These are phyloP conservation scores for Lactuca sativa DNA, from an alignment of 129 eudicot species.

Conservation along the genomic window DNA sequence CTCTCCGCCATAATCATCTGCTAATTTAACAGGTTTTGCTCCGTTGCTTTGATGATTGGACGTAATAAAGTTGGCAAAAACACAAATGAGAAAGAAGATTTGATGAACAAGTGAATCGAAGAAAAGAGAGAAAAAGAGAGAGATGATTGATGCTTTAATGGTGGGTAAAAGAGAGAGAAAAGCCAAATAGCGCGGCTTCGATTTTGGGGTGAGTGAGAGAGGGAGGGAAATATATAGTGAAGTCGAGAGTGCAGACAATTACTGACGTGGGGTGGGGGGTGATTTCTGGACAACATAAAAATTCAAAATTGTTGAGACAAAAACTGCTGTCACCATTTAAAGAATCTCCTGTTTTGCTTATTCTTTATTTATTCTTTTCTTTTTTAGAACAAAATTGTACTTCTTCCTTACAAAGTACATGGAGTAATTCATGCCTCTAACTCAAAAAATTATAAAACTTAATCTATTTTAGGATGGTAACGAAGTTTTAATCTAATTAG, in stretches of 20 bases:
- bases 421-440: no score
- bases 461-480: no score
- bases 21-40: neutral
- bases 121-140: conserved; percentile 5
- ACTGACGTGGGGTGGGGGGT: conserved; percentile 25
- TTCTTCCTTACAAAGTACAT: no score
- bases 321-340: conserved; percentile 31
- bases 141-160: conserved; percentile 20
- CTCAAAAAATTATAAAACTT: no score
- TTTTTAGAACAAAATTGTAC: no score
- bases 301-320: conserved; percentile 24
- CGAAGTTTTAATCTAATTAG: no score
- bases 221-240: conserved; percentile 4
- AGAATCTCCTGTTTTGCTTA: conserved; percentile 23
- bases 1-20: conserved; percentile 30
- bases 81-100: conserved; percentile 12
- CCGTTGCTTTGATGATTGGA: neutral
- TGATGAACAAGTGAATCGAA: conserved; percentile 2
- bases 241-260: neutral
- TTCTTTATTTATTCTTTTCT: neutral
- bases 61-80: neutral
- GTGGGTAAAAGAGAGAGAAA: conserved; percentile 3
- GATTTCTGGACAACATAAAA: conserved; percentile 25
- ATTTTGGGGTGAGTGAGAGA: conserved; percentile 23
- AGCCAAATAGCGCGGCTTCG: conserved; percentile 34